Evolutionary conservation across 306 rosid species (phyloP), one percentile per base, ranked within the genome.

Genomic region (Canavalia gladiata): DNA sequence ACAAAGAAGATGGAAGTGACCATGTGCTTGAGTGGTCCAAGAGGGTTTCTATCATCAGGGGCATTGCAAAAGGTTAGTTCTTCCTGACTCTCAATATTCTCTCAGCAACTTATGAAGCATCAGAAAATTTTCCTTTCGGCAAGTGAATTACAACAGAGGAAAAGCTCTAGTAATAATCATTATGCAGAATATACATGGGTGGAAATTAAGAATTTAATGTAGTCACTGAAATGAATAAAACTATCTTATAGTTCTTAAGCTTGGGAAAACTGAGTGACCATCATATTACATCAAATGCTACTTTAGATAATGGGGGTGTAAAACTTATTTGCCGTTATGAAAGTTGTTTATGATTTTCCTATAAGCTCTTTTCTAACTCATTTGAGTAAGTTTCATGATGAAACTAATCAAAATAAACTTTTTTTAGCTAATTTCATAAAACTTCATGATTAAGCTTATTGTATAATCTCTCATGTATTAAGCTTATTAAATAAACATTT

Each of bases 51-150:
- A 86, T 92, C 72, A 80, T 94, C 77, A 85, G 63, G 66, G 94
- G 94, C 87, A 89, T 90, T 86, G 94, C 98, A 46, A 88, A 89
- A 84, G 98, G 98, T 92, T 63, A 77, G 90, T 71, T 57, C 46
- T 60, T 87, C 30, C 39, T 54, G 11, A 55, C 31, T 8, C 43
- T 4, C 56, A 10, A 29, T 34, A 58, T 56, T 82, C 55, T 66
- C 58, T 47, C 4, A 54, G 56, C 18, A 77, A 52, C 12, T 2
- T 30, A 55, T 67, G 25, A 4, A 37, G 2, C 41, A 63, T 11
- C 49, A 52, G 50, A 51, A 50, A 8, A 2, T 1, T 31, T 49
- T 12, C 75, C 59, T 49, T 9, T 39, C 25, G 35, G 25, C 52
- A 8, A 11, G 9, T 49, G 12, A 52, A 52, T 7, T 12, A 74